A percentile compares a stretch with the other conserved stretches of the same genome.
Evolutionary conservation across 2,329 filamentous ascomycete genomes (phyloP).

Genomic region (Aspergillus luchuensis): DNA sequence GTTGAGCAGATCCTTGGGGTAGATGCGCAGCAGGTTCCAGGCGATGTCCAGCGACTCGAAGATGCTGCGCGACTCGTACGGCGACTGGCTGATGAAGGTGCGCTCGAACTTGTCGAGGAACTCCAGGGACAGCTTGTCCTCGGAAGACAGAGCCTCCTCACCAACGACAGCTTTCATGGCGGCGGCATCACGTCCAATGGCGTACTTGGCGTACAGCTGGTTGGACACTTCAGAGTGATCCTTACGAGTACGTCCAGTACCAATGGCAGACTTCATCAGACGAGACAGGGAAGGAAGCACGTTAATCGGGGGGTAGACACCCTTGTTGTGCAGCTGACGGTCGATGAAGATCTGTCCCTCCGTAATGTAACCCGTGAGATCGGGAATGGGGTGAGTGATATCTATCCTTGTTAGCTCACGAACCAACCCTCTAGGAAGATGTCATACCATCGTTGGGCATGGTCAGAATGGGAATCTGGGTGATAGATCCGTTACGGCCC

Average conservation of each 20-base stretch:
- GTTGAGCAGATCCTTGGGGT: slow-evolving; percentile 97
- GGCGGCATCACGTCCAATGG: slow-evolving; percentile 95
- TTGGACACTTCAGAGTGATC: slow-evolving; percentile 99
- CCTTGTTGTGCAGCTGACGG: slow-evolving; percentile 90
- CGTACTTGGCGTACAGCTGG: slow-evolving; percentile 99
- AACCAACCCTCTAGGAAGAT: not conserved
- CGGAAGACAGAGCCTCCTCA: slow-evolving; percentile 91
- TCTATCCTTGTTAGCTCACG: slow-evolving; percentile 53
- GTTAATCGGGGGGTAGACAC: slow-evolving; percentile 98
- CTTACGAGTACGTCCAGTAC: slow-evolving; percentile 92
- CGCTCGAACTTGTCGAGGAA: slow-evolving; percentile 99
- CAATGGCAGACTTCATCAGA: slow-evolving; percentile 99
- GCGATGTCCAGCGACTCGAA: slow-evolving; percentile 93
- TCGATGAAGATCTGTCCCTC: slow-evolving; percentile 99
- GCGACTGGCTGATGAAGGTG: slow-evolving; percentile 86
- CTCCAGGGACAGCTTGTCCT: slow-evolving; percentile 97
- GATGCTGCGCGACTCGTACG: slow-evolving; percentile 90
- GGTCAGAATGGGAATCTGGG: slow-evolving; percentile 96
- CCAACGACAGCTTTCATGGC: slow-evolving; percentile 99
- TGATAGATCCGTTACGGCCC: slow-evolving; percentile 97
- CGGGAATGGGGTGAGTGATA: slow-evolving; percentile 98
- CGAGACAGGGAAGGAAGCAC: slow-evolving; percentile 95
- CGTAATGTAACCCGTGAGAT: slow-evolving; percentile 98
- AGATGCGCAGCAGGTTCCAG: slow-evolving; percentile 95
- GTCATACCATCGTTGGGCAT: slow-evolving; percentile 92